Evolutionary conservation across 345 rosid species (phyloP).

Genomic region (Mercurialis annua): DNA sequence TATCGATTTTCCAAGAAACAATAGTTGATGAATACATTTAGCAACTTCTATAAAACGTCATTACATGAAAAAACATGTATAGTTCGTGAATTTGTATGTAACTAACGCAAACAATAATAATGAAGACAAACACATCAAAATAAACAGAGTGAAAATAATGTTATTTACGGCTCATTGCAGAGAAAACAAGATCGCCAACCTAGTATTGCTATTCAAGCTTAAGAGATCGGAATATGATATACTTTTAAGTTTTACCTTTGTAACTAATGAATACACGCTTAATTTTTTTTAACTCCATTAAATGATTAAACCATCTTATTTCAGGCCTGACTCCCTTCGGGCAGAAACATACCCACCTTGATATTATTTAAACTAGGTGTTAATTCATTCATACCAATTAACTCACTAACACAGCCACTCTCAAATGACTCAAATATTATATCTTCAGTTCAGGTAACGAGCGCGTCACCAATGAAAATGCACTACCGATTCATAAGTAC

Average conservation of each 20-base stretch:
- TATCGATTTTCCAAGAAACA: too few species aligned
- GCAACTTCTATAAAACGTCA: too few species aligned
- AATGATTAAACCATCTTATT: neutral
- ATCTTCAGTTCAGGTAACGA: too few species aligned
- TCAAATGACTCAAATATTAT: too few species aligned
- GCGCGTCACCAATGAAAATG: neutral
- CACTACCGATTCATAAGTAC: neutral
- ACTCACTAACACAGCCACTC: neutral
- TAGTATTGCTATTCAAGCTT: neutral
- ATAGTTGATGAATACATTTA: too few species aligned
- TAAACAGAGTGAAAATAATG: neutral
- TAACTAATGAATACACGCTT: neutral
- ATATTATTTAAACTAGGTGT: neutral
- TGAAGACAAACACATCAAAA: too few species aligned
- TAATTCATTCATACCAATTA: neutral
- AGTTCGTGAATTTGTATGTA: too few species aligned
- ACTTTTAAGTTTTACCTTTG: too few species aligned
- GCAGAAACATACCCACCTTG: neutral
- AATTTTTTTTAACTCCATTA: neutral
- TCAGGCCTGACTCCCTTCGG: neutral
- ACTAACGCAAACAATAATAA: too few species aligned
- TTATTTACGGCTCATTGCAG: neutral
- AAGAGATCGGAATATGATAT: neutral
- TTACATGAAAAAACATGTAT: too few species aligned
- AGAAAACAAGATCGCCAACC: neutral